Conservation (phyloP, 208 protist species). For the Trypanosoma rangeli region DNA sequence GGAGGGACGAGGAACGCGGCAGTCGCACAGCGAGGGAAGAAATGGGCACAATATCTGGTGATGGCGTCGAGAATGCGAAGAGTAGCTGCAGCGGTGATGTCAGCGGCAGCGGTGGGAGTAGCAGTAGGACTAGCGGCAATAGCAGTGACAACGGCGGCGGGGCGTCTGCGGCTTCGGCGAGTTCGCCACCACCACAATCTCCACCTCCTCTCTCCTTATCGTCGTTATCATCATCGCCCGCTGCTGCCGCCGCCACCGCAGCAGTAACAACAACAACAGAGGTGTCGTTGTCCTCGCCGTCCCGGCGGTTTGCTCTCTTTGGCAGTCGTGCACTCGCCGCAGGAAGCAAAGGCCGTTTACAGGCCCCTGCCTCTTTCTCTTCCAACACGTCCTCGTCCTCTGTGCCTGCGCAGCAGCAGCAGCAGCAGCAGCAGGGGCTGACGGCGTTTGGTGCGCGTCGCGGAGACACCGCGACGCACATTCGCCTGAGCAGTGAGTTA, state of each 20-base stretch:
- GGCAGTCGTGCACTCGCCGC: constrained; percentile 84
- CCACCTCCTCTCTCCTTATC: neutral
- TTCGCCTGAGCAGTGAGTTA: constrained; percentile 49
- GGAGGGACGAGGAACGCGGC: neutral
- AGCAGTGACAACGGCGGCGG: neutral
- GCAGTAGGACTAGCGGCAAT: neutral
- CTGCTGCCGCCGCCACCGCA: neutral
- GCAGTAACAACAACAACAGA: neutral
- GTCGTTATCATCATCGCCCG: neutral
- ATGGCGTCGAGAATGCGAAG: neutral
- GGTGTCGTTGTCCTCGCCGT: constrained; percentile 19
- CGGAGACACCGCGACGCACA: constrained; percentile 48
- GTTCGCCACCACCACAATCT: neutral
- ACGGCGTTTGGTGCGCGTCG: constrained; percentile 64
- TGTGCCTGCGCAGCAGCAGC: constrained; percentile 5
- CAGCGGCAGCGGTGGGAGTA: too few species aligned
- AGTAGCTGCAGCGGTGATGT: neutral
- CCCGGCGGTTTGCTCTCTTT: constrained; percentile 62
- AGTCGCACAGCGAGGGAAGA: neutral
- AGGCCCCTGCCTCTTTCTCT: constrained; percentile 14
- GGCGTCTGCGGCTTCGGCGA: neutral
- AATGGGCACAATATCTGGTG: neutral
- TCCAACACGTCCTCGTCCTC: constrained; percentile 12
- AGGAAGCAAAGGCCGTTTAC: constrained; percentile 41
- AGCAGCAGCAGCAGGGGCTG: constrained; percentile 36